Evolutionary conservation across 495 filamentous ascomycete species (phyloP), one percentile per base, ranked within the genome.

Genomic region (Beverwykella pulmonaria): DNA sequence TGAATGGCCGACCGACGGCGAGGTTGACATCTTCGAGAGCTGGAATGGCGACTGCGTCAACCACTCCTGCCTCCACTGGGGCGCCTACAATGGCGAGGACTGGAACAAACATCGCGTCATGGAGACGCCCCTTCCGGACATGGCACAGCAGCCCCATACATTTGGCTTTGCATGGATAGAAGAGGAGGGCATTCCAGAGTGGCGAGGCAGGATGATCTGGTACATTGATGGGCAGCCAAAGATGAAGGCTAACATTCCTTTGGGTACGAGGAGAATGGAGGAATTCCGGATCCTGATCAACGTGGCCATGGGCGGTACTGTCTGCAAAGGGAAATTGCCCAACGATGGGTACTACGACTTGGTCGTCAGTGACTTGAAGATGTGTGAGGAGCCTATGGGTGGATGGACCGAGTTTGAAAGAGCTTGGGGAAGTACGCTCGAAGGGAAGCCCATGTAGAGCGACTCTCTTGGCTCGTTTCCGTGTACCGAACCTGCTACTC

Each of bases 31-130:
- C 8, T 61, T 73, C 36, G 73, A 75, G 65, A 55, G 36, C 2
- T 75, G 71, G 71, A 73, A 73, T 30, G 71, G 61, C 0, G 77
- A 80, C 22, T 63, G 65, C 22, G 66, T 75, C 53, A 82, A 80
- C 55, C 77, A 79, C 46, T 72, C 73, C 0, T 81, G 80, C 67
- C 68, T 82, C n/a, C 79, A 81, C 59, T 82, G 80, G 80, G 80
- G 80, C 0, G 68, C 75, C 47, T 80, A 72, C 59, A 78, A 77
- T 46, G 75, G 72, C 1, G 73, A 74, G 53, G 79, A 82, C 53
- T 73, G 71, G 56, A 71, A 79, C 63, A 82, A 81, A 63, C 79
- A 82, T 41, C 71, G 76, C 0, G 77, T 79, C 1, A 48, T 74
- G 8, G 75, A 75, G 15, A 80, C 78, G 1, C 70, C 34, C 0